phyloP scores from a whole-genome alignment of 306 rosid species.

The Pyrus bretschneideri region DNA sequence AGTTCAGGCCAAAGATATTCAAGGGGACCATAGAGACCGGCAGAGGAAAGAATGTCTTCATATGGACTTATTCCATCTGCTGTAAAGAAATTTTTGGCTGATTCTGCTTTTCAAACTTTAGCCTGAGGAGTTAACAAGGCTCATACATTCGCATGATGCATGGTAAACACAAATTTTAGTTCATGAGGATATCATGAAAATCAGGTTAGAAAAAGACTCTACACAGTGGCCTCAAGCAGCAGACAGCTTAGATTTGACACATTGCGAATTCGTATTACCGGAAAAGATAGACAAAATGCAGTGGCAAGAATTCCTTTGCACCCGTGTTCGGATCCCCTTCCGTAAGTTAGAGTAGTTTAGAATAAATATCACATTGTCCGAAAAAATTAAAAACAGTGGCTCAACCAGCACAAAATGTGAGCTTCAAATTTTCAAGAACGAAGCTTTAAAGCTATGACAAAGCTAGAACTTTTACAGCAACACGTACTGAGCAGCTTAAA shows the following conservation, averaged over 20 bases:
- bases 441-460: background rate
- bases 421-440: background rate
- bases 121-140: conserved; percentile 2
- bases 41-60: background rate
- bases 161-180: background rate
- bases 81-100: background rate
- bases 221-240: background rate
- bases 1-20: conserved; percentile 6
- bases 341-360: background rate
- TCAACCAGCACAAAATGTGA: background rate
- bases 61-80: background rate
- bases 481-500: background rate
- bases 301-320: background rate
- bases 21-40: background rate
- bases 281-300: background rate
- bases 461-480: background rate
- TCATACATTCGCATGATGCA: background rate
- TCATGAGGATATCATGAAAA: background rate
- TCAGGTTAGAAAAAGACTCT: background rate
- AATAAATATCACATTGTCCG: background rate
- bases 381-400: background rate
- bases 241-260: background rate
- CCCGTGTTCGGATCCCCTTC: background rate
- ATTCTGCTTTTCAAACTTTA: background rate
- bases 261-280: background rate